phyloP scores from a whole-genome alignment of 768 basidiomycete species.

The Zangia roseola region DNA sequence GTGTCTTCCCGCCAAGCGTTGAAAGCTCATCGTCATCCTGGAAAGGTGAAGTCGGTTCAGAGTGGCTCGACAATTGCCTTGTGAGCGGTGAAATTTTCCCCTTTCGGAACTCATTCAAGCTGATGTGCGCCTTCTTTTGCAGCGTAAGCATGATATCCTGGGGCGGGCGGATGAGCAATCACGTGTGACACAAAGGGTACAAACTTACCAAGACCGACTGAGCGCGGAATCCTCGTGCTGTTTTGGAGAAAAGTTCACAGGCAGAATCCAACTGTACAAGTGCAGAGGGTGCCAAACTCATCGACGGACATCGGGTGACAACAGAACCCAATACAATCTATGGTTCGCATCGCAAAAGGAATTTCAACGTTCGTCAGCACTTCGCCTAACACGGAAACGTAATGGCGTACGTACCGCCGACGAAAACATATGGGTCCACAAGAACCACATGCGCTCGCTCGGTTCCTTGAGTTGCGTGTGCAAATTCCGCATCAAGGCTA shows the following conservation, averaged over 20 bases:
- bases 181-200: neutral
- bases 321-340: conserved; percentile 72
- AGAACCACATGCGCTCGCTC: conserved; percentile 62
- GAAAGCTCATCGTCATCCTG: conserved; percentile 64
- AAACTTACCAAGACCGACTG: conserved; percentile 58
- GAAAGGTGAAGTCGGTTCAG: conserved; percentile 42
- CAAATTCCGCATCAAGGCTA: conserved; percentile 68
- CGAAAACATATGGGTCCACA: conserved; percentile 51
- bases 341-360: conserved; percentile 1
- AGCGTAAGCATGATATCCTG: conserved; percentile 65
- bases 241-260: conserved; percentile 70
- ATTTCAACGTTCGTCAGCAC: conserved; percentile 15
- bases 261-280: conserved; percentile 73
- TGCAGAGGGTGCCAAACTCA: conserved; percentile 75
- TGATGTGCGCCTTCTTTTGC: conserved; percentile 64
- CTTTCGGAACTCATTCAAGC: conserved; percentile 60
- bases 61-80: conserved; percentile 32
- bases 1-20: conserved; percentile 63
- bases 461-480: conserved; percentile 62
- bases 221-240: conserved; percentile 63
- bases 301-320: conserved; percentile 75
- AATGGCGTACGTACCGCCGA: conserved; percentile 50
- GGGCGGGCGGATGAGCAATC: conserved; percentile 9
- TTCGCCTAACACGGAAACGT: conserved; percentile 10
- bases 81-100: conserved; percentile 49